Evolutionary conservation across 2,329 filamentous ascomycete species (phyloP), one percentile per base, ranked within the genome.

Genomic region (Mycosphaerella arachidis): DNA sequence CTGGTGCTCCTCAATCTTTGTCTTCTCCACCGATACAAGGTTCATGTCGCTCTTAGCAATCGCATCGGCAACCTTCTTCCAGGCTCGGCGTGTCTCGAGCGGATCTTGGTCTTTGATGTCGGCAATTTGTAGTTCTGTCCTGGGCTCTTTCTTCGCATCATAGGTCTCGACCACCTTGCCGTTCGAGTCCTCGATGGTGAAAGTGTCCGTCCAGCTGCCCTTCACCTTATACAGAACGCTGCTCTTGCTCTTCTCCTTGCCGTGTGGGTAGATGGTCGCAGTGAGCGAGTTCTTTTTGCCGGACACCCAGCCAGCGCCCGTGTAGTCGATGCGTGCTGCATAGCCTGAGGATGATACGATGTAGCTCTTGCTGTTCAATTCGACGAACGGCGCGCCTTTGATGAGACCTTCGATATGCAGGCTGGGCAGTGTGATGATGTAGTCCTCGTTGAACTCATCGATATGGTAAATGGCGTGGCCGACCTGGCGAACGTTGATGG

Each of bases 331-430:
- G 78, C 91, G 92, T 65, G 91, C 85, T 4, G 91, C 89, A 78
- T 88, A 97, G 56, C 94, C 93, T 2, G 87, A 89, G 27, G 89
- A 94, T 65, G 91, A 94, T 58, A 86, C 85, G 69, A 99, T 97
- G 77, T 89, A 91, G 67, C 89, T 92, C 62, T 84, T 85, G 70
- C 88, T 88, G 71, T 96, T 91, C 48, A 97, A 83, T 76, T 99
- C 94, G 65, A 97, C 88, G 71, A 94, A 97, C 3, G 94, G 93
- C 3, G 89, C 82, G 53, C 90, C 89, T 52, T 88, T 90, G 69
- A 97, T 90, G 56, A 99, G 83, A 54, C 92, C 92, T 78, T 97
- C 94, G 67, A 97, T 96, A 76, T 97, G 93, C 46, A 97, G 84
- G 30, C 86, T 86, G 1, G 93, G 94, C 27, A 97, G 86, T 9